phyloP scores from a whole-genome alignment of 108 stramenopile species.

The Skeletonema potamos region DNA sequence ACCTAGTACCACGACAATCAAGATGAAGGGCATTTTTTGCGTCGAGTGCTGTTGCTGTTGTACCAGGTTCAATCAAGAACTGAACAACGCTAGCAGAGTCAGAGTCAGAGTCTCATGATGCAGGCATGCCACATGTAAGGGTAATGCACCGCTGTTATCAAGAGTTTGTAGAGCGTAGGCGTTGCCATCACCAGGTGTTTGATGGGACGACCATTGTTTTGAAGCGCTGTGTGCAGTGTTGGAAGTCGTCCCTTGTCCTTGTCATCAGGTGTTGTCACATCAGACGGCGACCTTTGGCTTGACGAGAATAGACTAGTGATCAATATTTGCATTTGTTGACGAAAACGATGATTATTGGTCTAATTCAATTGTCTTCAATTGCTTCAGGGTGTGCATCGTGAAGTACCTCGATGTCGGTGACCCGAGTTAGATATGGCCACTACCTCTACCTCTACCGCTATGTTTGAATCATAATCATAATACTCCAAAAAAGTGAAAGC shows the following conservation, averaged over 20 bases:
- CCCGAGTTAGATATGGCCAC: too few species aligned
- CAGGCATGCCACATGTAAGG: neutral
- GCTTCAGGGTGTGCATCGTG: too few species aligned
- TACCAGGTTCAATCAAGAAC: neutral
- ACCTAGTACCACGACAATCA: slow-evolving; percentile 3
- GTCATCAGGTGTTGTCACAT: neutral
- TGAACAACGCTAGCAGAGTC: neutral
- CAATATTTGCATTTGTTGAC: neutral
- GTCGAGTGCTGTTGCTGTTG: neutral
- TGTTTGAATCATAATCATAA: too few species aligned
- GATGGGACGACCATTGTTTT: neutral
- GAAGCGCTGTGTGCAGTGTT: neutral
- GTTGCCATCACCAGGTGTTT: neutral
- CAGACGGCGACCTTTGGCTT: neutral
- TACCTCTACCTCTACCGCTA: too few species aligned
- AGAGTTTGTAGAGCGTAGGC: neutral
- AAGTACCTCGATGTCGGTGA: too few species aligned
- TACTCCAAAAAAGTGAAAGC: too few species aligned
- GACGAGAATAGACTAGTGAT: neutral
- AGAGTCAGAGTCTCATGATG: too few species aligned
- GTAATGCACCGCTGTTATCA: neutral
- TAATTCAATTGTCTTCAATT: neutral
- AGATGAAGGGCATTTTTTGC: neutral
- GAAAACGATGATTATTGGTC: neutral
- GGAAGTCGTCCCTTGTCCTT: neutral